Percentiles rank a stretch among this genome's conserved stretches.
These are phyloP conservation scores for Aspergillus arachidicola DNA, from an alignment of 2,329 filamentous ascomycete genomes.

Conservation along the genomic window DNA sequence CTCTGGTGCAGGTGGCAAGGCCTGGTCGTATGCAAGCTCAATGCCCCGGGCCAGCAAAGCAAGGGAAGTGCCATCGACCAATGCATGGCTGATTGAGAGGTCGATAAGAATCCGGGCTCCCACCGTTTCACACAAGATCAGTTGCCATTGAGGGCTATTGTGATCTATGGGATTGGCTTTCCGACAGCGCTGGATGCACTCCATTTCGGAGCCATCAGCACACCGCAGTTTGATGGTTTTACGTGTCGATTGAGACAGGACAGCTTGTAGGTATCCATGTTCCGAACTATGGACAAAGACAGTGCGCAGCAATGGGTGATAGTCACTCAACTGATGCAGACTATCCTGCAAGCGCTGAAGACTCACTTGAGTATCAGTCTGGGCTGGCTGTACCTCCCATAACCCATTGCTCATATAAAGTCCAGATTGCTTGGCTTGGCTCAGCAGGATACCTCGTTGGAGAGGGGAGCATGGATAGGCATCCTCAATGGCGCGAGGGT, in stretches of 20 bases:
- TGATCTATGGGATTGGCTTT: too few relatives aligned
- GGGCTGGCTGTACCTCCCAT: background rate
- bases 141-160: too few relatives aligned
- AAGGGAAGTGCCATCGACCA: slow-evolving; percentile 49
- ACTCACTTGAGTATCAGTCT: too few relatives aligned
- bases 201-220: too few relatives aligned
- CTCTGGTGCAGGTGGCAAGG: slow-evolving; percentile 16
- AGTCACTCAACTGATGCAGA: too few relatives aligned
- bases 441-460: slow-evolving; percentile 40
- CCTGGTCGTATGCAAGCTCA: slow-evolving; percentile 36
- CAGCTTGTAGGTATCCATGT: too few relatives aligned
- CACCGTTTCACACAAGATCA: background rate
- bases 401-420: background rate
- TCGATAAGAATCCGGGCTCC: slow-evolving; percentile 32
- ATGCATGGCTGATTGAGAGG: slow-evolving; percentile 48
- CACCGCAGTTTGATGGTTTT: too few relatives aligned
- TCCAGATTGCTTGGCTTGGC: slow-evolving; percentile 3
- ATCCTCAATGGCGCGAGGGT: slow-evolving; percentile 29
- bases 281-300: too few relatives aligned
- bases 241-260: too few relatives aligned
- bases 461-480: slow-evolving; percentile 41
- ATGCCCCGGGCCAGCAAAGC: slow-evolving; percentile 43
- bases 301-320: too few relatives aligned
- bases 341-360: background rate
- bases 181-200: too few relatives aligned